Evolutionary conservation across 306 rosid genomes (phyloP), one percentile per base, ranked within the genome.

Genomic region (Quercus dentata): DNA sequence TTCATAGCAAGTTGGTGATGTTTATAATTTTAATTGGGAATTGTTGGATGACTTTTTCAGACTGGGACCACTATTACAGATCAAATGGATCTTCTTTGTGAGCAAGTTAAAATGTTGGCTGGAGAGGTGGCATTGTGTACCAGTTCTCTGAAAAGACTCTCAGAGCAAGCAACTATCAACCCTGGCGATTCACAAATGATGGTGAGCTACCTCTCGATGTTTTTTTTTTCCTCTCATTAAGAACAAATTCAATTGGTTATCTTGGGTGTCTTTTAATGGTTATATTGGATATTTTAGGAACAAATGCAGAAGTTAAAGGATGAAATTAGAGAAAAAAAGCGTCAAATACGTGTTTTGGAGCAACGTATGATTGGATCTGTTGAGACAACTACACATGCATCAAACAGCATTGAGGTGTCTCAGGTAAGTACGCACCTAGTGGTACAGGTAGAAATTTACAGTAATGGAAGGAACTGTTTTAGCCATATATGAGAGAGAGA

Each of bases 21-120:
- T 54, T 49, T 57, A 20, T 67, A 56, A 18, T 73, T 46, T 51
- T 77, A 71, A 76, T 46, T 21, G 21, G 41, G 25, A 20, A 46
- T 61, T 76, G 71, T 73, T 35, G 30, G 65, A 74, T 82, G 76
- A 77, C 49, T 75, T 14, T 82, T 72, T 71, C 74, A 93, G 98
- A 83, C 92, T 80, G 98, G 98, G 73, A 87, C 89, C 61, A 93
- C 98, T 23, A 80, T 91, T 80, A 88, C 90, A 15, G 98, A 93
- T 83, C 97, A 93, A 83, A 91, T 93, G 92, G 98, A 93, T 86
- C 94, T 93, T 81, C 90, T 89, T 49, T 89, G 88, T 71, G 98
- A 93, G 84, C 98, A 91, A 90, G 90, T 91, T 69, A 93, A 93
- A 80, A 91, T 93, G 91, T 83, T 91, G 84, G 97, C 98, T 52